Conservation (phyloP, 495 filamentous ascomycete genomes). For the Penicillium simplicissimum region DNA sequence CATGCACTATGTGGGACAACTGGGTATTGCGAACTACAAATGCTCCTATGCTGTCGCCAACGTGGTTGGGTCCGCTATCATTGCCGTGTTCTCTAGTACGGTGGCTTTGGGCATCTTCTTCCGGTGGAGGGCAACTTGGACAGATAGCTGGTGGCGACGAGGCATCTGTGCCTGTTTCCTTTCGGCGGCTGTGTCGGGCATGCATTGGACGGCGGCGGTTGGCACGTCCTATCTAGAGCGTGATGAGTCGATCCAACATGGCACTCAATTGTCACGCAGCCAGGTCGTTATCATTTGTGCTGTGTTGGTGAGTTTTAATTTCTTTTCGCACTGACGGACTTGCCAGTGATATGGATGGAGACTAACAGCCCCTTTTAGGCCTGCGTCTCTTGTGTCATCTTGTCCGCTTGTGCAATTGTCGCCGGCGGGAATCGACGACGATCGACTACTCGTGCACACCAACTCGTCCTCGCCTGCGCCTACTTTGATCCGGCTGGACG, state of each 20-base stretch:
- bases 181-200: slow-evolving; percentile 74
- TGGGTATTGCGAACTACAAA: slow-evolving; percentile 76
- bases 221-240: slow-evolving; percentile 66
- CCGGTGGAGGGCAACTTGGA: slow-evolving; percentile 73
- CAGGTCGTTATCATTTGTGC: slow-evolving; percentile 64
- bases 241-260: slow-evolving; percentile 27
- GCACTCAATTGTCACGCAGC: slow-evolving; percentile 49
- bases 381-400: slow-evolving; percentile 58
- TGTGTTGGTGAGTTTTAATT: slow-evolving; percentile 54
- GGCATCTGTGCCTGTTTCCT: slow-evolving; percentile 64
- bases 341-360: neutral
- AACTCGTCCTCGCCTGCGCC: slow-evolving; percentile 73
- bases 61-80: slow-evolving; percentile 68
- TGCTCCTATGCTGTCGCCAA: slow-evolving; percentile 56
- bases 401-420: slow-evolving; percentile 57
- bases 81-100: slow-evolving; percentile 69
- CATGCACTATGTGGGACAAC: slow-evolving; percentile 89
- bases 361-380: slow-evolving; percentile 43
- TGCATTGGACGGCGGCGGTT: slow-evolving; percentile 83
- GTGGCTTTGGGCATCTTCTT: slow-evolving; percentile 75
- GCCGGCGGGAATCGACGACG: slow-evolving; percentile 55
- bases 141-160: slow-evolving; percentile 74
- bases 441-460: slow-evolving; percentile 67
- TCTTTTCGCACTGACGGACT: neutral
- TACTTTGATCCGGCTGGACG: slow-evolving; percentile 74